Base-by-base conservation (phyloP, 768 basidiomycete species). In the Clitopilus hobsonii region DNA sequence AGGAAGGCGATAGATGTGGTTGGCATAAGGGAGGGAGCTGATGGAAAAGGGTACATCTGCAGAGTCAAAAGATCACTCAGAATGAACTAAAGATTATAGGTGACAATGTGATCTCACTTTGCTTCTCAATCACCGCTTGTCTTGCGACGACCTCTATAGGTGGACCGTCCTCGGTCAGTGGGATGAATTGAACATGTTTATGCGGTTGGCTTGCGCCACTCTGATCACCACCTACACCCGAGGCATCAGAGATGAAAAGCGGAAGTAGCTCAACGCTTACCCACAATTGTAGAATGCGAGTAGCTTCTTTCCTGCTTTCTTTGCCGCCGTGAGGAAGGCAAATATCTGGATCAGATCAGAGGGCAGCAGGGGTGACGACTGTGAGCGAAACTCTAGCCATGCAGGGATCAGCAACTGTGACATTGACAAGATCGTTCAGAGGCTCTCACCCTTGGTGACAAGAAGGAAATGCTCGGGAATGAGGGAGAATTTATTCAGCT, bases 211-310 rank as follows among this genome's bases (percentile, higher is more conserved):
- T 94, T 10, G 94, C 93, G 24, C 94, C 94, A 55, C 89, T 91
- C 53, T 77, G 74, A 25, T 82, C 76, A 5, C 91, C 91, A 60
- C 89, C 90, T 91, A 49, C 23, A 36, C 22, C 6, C 29, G 36
- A 22, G 20, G 45, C 26, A 22, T 50, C 51, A 53, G 49, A 26
- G 13, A 55, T 53, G 30, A 29, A 18, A 22, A 25, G 32, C 10
- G 20, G 10, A 13, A 14, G 6, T 27, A 27, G 26, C 27, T 7
- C 29, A 48, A 16, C 22, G 45, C 32, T 22, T 67, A 16, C 80
- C 65, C 68, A 84, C 94, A 96, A 59, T 98, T 98, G 70, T 94
- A 97, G 71, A 97, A 97, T 1, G 89, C 90, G 54, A 97, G 82
- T 54, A 86, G 75, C 28, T 72, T 76, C 56, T 75, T 78, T 13